Conservation (phyloP, 768 basidiomycete genomes). For the Suillus tomentosus region DNA sequence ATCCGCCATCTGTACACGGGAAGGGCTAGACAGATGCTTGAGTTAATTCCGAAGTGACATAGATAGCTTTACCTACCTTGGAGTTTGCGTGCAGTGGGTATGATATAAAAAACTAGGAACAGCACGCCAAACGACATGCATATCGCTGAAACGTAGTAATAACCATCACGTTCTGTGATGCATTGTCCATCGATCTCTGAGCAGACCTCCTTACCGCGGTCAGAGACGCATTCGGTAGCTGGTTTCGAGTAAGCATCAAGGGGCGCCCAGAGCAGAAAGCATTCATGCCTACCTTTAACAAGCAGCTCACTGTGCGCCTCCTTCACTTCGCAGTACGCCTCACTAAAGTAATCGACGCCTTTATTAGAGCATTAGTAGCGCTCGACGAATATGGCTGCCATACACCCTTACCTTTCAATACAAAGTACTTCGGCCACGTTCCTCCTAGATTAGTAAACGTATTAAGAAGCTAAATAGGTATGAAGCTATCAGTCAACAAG, state of each 20-base stretch:
- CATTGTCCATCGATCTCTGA: conserved; percentile 76
- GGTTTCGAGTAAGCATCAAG: conserved; percentile 14
- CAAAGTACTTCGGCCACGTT: conserved; percentile 96
- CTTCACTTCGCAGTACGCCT: conserved; percentile 79
- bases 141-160: conserved; percentile 80
- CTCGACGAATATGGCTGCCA: not conserved
- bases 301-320: conserved; percentile 53
- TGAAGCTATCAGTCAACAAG: conserved; percentile 13
- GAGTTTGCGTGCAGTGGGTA: conserved; percentile 81
- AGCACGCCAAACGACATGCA: conserved; percentile 78
- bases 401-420: conserved; percentile 71
- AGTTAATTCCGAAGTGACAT: conserved; percentile 1
- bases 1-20: conserved; percentile 75
- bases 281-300: conserved; percentile 49
- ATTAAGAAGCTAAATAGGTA: conserved; percentile 70
- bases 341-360: conserved; percentile 88
- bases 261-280: conserved; percentile 9
- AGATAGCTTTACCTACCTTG: conserved; percentile 62
- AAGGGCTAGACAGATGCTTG: conserved; percentile 45
- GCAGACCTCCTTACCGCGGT: conserved; percentile 84
- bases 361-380: conserved; percentile 16
- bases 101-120: conserved; percentile 73
- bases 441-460: conserved; percentile 97
- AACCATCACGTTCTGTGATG: conserved; percentile 86
- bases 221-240: conserved; percentile 91